These are phyloP conservation scores for Barnettozyma pratensis DNA, from an alignment of 805 yeast species.

Conservation along the genomic window DNA sequence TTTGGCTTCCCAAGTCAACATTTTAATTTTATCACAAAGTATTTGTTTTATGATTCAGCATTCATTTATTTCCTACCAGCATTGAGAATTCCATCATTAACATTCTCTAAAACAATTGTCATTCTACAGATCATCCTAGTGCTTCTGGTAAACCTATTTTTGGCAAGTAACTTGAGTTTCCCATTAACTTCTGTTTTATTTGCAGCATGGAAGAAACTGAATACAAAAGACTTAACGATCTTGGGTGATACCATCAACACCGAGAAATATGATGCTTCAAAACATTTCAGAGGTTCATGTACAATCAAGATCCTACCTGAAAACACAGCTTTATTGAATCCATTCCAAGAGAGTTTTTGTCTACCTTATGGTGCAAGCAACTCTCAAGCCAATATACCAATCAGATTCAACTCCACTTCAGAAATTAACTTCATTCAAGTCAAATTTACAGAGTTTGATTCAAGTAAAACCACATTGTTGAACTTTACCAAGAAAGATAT, in stretches of 20 bases:
- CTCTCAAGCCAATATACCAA: slow-evolving; percentile 49
- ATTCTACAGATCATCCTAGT: slow-evolving; percentile 41
- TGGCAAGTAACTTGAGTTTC: slow-evolving; percentile 46
- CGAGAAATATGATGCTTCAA: slow-evolving; percentile 24
- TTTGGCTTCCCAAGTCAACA: slow-evolving; percentile 40
- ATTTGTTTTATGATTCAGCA: slow-evolving; percentile 65
- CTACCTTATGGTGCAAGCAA: slow-evolving; percentile 33
- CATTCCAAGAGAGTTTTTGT: slow-evolving; percentile 64
- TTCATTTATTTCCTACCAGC: slow-evolving; percentile 68
- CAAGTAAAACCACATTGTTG: slow-evolving; percentile 39
- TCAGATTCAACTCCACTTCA: slow-evolving; percentile 74
- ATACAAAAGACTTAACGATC: slow-evolving; percentile 46
- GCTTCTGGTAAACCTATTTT: slow-evolving; percentile 45
- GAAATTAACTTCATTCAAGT: slow-evolving; percentile 66
- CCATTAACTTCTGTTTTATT: slow-evolving; percentile 38
- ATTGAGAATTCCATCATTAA: slow-evolving; percentile 69
- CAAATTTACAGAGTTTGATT: slow-evolving; percentile 50
- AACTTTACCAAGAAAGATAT: slow-evolving; percentile 59
- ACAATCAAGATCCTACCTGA: slow-evolving; percentile 88
- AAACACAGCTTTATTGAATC: slow-evolving; percentile 79
- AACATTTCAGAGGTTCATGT: slow-evolving; percentile 78
- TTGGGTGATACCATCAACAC: slow-evolving; percentile 39
- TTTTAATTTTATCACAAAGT: slow-evolving; percentile 62
- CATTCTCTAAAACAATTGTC: slow-evolving; percentile 56
- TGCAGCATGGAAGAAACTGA: slow-evolving; percentile 40